Base-by-base conservation (phyloP, 2,329 filamentous ascomycete species). In the Pleomassaria siparia region DNA sequence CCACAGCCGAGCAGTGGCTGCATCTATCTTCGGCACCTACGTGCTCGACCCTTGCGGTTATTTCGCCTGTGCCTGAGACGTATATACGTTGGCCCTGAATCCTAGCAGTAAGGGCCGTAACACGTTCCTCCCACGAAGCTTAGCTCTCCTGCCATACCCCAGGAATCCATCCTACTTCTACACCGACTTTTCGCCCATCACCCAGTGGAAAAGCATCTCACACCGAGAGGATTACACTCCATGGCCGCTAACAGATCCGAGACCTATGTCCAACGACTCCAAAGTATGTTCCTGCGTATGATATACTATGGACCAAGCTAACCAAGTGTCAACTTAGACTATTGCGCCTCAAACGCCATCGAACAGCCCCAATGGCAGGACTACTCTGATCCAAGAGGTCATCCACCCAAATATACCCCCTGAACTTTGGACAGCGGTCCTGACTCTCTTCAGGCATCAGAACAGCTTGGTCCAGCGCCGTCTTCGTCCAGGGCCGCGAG, bases 321-420 rank as follows among this genome's bases (percentile, higher is more conserved):
- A 53, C 12, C 54, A 43, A 21, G 18, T 48, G 26, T 25, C 28
- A 24, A 18, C 30, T 22, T 37, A 69, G 66, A 62, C 46, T 68
- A 63, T 41, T 69, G 66, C 54, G 58, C 58, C 30, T 55, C 57
- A 20, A 63, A 69, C 36, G 59, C 62, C 47, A 64, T 69, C 44
- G 66, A 66, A 30, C 64, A 66, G 47, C 65, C 65, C 35, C 66
- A 67, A 39, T 69, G 64, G 53, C 66, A 67, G 50, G 66, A 69
- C 49, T 69, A 67, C 53, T 67, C 64, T 25, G 66, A 69, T 44
- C 66, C 66, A 44, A 57, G 66, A 66, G 66, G 66, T 68, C n/a
- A 18, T 15, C 16, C 40, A 29, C 26, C 21, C 26, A 16, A 21
- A 15, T 12, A 10, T 40, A n/a, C 16, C 15, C 12, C 18, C 5